Base-by-base conservation (phyloP, 768 basidiomycete species). In the Dictyophora rubrovolvata region DNA sequence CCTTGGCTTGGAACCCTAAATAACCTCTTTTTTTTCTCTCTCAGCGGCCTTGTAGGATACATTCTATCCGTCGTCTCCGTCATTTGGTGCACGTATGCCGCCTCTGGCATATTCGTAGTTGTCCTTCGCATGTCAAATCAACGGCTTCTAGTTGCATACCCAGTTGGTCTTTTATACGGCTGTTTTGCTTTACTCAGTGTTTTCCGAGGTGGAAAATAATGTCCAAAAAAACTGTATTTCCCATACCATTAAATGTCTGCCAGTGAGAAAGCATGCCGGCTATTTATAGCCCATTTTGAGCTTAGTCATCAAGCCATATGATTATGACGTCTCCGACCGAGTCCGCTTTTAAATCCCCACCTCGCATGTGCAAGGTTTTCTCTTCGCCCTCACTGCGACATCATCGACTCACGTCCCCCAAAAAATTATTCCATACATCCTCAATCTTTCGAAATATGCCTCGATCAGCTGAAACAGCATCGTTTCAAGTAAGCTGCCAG, bases 101-200 rank as follows among this genome's bases (percentile, higher is more conserved):
- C 96, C 11, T 94, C 91, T 1, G 87, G 86, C 14, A 98, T 99
- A 58, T 98, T 99, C 65, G 92, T 95, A 9, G 87, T 91, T 1
- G 93, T 97, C 42, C 77, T 99, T 54, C 83, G 90, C 63, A 94
- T 99, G 90, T 92, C 91, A 9, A 88, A 94, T 63, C 96, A 99
- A 69, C 80, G 94, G 52, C 75, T 97, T 23, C 81, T 99, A 21
- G 93, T 99, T 46, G 96, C 94, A 63, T 99, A 99, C 72, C 96
- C 96, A 11, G 85, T 98, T 54, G 93, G 90, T 37, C 73, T 99
- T 55, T 75, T 98, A 21, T 99, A 96, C 66, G 92, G 92, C 18
- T 95, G 92, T 71, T 95, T 95, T 68, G 93, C 91, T 14, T 73
- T 97, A 42, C 79, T 97, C 59, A 95, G 90, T 70, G 88, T 95